Evolutionary conservation across 1,284 basidiomycete genomes (phyloP).

Genomic region (Pseudozyma sp.): DNA sequence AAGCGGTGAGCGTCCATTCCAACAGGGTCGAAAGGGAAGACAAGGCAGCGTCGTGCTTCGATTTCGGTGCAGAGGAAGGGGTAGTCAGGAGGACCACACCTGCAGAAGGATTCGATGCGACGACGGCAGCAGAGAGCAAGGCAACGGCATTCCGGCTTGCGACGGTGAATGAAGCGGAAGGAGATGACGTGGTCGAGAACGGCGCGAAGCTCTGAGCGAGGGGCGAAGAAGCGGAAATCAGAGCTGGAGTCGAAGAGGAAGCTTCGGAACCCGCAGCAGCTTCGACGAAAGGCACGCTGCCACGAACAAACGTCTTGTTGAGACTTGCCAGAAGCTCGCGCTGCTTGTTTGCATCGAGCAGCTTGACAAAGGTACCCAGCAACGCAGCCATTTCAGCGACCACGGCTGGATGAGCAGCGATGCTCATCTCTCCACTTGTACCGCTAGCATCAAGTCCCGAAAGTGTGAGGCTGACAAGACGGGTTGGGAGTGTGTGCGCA

Average conservation of each 20-base stretch:
- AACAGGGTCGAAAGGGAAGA: constrained; percentile 22
- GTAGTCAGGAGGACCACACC: constrained; percentile 9
- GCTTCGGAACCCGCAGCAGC: not conserved
- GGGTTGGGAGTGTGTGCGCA: constrained; percentile 45
- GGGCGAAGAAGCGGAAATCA: constrained; percentile 10
- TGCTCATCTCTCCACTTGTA: constrained; percentile 5
- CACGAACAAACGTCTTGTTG: constrained; percentile 36
- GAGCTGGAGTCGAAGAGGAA: constrained; percentile 2
- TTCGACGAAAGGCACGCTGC: constrained; percentile 10
- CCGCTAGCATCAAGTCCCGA: constrained; percentile 12
- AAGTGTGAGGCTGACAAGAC: constrained; percentile 47
- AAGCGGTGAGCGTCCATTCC: constrained; percentile 24
- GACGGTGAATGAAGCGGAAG: not conserved
- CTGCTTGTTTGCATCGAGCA: constrained; percentile 43
- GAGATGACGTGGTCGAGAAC: constrained; percentile 2
- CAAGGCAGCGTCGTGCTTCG: constrained; percentile 29
- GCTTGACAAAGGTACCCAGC: constrained; percentile 48
- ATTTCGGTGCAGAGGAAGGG: not conserved
- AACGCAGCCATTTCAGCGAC: constrained; percentile 53
- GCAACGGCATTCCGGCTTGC: constrained; percentile 30
- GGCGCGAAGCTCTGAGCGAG: constrained; percentile 10
- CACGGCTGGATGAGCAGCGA: constrained; percentile 46
- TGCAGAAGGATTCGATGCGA: constrained; percentile 25
- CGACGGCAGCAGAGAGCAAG: constrained; percentile 35
- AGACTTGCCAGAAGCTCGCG: constrained; percentile 41